A percentile compares a stretch with the other conserved stretches of the same genome.
phyloP scores from a whole-genome alignment of 2,329 filamentous ascomycete species.

The Dryadomyces quercivorus region DNA sequence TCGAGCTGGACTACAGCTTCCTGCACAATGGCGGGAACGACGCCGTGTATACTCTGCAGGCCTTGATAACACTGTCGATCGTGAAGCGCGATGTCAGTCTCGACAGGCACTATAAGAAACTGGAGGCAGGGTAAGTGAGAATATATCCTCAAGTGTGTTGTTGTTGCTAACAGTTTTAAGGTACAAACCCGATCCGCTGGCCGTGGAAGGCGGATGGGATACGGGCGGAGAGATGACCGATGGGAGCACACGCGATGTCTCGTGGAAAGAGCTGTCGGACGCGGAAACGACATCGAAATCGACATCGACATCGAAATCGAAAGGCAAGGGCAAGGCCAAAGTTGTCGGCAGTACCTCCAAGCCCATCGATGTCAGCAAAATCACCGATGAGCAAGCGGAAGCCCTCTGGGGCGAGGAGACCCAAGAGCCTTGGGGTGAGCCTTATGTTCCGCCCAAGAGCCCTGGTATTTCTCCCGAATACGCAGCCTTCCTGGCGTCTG shows the following conservation, averaged over 20 bases:
- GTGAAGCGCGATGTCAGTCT: slow-evolving; percentile 18
- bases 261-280: neutral
- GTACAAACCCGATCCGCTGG: neutral
- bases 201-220: slow-evolving; percentile 17
- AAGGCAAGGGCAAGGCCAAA: no score
- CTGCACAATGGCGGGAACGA: slow-evolving; percentile 88
- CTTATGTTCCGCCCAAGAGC: no score
- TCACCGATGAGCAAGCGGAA: no score
- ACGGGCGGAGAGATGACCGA: slow-evolving; percentile 20
- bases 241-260: slow-evolving; percentile 11
- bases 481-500: no score
- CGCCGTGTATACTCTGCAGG: slow-evolving; percentile 65
- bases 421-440: no score
- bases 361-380: no score
- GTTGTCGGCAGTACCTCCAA: no score
- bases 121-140: neutral
- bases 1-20: slow-evolving; percentile 50
- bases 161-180: neutral
- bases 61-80: slow-evolving; percentile 51
- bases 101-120: slow-evolving; percentile 5
- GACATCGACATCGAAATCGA: no score
- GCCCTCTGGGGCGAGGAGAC: no score
- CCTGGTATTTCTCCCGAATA: no score
- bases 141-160: neutral
- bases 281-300: neutral